phyloP scores from a whole-genome alignment of 495 filamentous ascomycete species.

The Aspergillus saccharolyticus region DNA sequence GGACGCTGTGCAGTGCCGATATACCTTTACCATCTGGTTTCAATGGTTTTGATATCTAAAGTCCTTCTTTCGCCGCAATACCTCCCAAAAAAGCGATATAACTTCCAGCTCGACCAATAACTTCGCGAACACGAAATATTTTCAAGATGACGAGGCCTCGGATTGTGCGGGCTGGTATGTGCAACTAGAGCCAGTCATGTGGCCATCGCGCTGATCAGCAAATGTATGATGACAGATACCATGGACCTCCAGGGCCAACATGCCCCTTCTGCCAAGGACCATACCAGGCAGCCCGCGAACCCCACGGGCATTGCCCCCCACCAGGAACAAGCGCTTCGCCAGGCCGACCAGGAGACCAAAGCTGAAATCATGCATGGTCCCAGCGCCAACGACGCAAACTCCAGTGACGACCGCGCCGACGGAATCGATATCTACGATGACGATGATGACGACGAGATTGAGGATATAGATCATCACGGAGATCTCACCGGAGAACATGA shows the following conservation, averaged over 20 bases:
- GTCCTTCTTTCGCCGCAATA: slow-evolving; percentile 8
- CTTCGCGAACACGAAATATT: slow-evolving; percentile 8
- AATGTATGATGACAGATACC: slow-evolving; percentile 58
- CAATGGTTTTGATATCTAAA: slow-evolving; percentile 7
- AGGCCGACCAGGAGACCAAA: slow-evolving; percentile 67
- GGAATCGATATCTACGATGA: slow-evolving; percentile 42
- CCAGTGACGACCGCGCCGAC: slow-evolving; percentile 44
- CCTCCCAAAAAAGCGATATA: slow-evolving; percentile 1
- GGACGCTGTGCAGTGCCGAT: slow-evolving; percentile 8
- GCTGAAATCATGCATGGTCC: slow-evolving; percentile 57
- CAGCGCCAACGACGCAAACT: slow-evolving; percentile 36
- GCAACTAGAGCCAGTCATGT: not conserved
- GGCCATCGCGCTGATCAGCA: not conserved
- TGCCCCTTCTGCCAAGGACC: slow-evolving; percentile 77
- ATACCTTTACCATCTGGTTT: slow-evolving; percentile 6
- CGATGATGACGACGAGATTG: slow-evolving; percentile 28
- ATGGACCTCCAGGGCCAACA: slow-evolving; percentile 87
- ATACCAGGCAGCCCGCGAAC: slow-evolving; percentile 51
- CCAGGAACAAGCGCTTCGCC: slow-evolving; percentile 75
- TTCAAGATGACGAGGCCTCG: slow-evolving; percentile 65
- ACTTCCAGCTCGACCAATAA: slow-evolving; percentile 10
- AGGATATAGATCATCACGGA: slow-evolving; percentile 34
- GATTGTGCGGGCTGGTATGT: slow-evolving; percentile 73
- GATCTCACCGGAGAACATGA: slow-evolving; percentile 37
- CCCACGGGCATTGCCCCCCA: slow-evolving; percentile 69